phyloP scores from a whole-genome alignment of 495 filamentous ascomycete genomes.

The Cenococcum geophilum region DNA sequence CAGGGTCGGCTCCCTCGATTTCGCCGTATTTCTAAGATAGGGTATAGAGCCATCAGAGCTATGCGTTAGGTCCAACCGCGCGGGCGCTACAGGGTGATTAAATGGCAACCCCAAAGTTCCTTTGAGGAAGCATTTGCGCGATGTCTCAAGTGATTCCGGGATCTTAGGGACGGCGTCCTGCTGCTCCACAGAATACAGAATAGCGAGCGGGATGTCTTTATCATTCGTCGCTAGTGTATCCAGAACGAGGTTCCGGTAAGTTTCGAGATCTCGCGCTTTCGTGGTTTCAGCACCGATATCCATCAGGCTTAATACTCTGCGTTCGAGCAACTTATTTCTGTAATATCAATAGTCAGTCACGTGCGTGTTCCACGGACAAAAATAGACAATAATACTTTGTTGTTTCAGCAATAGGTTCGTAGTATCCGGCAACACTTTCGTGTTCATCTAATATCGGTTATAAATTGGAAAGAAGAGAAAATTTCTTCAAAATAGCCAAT shows the following conservation, averaged over 20 bases:
- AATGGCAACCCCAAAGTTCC: constrained; percentile 24
- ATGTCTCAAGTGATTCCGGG: constrained; percentile 16
- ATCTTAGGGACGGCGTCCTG: constrained; percentile 16
- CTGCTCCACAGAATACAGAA: constrained; percentile 31
- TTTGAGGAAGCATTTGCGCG: constrained; percentile 24
- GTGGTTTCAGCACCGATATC: constrained; percentile 18
- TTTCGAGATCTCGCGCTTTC: constrained; percentile 17
- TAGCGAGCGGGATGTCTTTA: constrained; percentile 22
- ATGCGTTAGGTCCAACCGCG: constrained; percentile 22
- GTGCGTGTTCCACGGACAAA: background rate
- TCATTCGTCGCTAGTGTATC: constrained; percentile 21
- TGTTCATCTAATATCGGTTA: constrained; percentile 18
- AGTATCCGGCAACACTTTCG: constrained; percentile 21
- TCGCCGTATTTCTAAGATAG: constrained; percentile 21
- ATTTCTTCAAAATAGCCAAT: constrained; percentile 26
- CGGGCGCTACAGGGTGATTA: constrained; percentile 20
- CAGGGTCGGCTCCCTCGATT: constrained; percentile 19
- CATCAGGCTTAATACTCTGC: constrained; percentile 20
- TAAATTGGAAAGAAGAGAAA: constrained; percentile 28
- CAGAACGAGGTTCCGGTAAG: constrained; percentile 22
- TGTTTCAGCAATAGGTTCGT: constrained; percentile 22
- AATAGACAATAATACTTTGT: constrained; percentile 6
- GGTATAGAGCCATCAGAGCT: constrained; percentile 27
- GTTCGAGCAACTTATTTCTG: background rate
- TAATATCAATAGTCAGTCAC: constrained; percentile 12